phyloP scores from a whole-genome alignment of 225 moss, liverwort and hornwort genomes.

The Pleurozium schreberi region DNA sequence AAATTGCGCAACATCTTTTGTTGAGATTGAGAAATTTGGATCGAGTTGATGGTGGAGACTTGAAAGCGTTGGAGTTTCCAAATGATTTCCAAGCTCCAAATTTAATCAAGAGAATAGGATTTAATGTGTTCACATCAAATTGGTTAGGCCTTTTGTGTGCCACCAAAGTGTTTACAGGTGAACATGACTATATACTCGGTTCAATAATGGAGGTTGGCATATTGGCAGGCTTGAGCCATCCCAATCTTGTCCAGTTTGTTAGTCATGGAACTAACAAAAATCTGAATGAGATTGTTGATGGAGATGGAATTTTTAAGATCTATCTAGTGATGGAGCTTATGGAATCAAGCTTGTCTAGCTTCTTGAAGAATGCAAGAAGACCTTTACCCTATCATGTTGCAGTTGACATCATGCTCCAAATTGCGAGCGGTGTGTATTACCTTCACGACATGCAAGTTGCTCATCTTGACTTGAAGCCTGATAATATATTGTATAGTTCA shows the following conservation, averaged over 20 bases:
- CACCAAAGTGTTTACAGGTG: background rate
- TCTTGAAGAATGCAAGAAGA: background rate
- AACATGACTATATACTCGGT: accelerated
- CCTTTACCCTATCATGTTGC: background rate
- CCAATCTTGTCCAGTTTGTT: background rate
- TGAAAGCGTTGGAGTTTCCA: background rate
- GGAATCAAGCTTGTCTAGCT: background rate
- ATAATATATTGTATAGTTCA: background rate
- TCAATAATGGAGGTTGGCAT: background rate
- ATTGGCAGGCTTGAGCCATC: background rate
- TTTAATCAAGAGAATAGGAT: background rate
- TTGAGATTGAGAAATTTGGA: background rate
- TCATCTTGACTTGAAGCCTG: background rate
- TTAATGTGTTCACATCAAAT: background rate
- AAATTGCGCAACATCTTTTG: background rate
- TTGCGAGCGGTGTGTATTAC: background rate
- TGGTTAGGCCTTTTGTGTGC: background rate
- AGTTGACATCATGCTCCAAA: background rate
- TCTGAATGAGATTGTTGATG: accelerated
- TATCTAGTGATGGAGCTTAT: background rate
- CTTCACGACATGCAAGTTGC: background rate
- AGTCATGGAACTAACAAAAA: background rate
- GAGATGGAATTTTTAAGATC: background rate
- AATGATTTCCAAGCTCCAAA: background rate
- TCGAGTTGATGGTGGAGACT: background rate